Evolutionary conservation across 2,329 filamentous ascomycete genomes (phyloP), one percentile per base, ranked within the genome.

Genomic region (Pestalotiopsis sp.): DNA sequence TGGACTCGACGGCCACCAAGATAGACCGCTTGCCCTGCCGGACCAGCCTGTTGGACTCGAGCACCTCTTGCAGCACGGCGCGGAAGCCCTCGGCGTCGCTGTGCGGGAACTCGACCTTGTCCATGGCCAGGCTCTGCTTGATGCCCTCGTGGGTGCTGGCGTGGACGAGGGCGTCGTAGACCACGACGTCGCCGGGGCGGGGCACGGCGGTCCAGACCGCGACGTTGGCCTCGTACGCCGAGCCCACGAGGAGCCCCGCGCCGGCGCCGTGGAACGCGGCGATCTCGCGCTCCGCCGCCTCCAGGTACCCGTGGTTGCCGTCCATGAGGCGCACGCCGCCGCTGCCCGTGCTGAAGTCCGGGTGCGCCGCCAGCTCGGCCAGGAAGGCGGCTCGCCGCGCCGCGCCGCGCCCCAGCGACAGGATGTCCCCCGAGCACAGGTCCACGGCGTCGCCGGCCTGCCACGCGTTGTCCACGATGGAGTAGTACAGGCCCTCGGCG

Each of bases 81-180:
- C 75, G 72, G 57, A 87, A 76, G 7, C 78, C 75, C 71, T 87
- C 72, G 13, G 68, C 45, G 31, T 72, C 68, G 20, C 72, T 89
- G 73, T 89, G 87, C 2, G 69, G 72, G 73, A 89, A 88, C 5
- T 78, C 70, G 0, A 83, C 66, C 76, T 73, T 83, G 52, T 79
- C 76, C 1, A 79, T 77, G 0, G 89, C 89, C 5, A 88, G 80
- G 12, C 84, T 86, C 4, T 85, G 76, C n/a, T 82, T 80, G 86
- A 92, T 91, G 1, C 90, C 90, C 70, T 91, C 89, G 69, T 89
- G 88, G 0, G 86, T 84, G 76, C 89, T 92, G 0, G 91, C 91
- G 73, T 93, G 91, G 3, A 92, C 86, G 14, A 89, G 81, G 71
- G 89, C 88, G 76, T 93, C 91, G 69, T 90, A 90, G 0, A 93